These are phyloP conservation scores for Leucocoprinus birnbaumii DNA, from an alignment of 768 basidiomycete genomes.

Conservation along the genomic window DNA sequence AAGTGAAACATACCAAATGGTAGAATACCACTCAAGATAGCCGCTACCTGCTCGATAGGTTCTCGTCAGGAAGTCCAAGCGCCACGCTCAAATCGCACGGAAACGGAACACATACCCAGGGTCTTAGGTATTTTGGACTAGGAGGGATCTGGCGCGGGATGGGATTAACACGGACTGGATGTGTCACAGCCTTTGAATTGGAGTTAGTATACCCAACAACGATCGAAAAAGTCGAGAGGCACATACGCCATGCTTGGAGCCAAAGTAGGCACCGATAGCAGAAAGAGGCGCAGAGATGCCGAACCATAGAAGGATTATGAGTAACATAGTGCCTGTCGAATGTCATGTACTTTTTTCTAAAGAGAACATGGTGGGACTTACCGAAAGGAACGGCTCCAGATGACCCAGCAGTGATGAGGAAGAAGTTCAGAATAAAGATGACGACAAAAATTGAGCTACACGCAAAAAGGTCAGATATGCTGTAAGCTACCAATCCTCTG, in stretches of 20 bases:
- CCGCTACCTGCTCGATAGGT: conserved; percentile 53
- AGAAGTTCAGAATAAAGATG: conserved; percentile 89
- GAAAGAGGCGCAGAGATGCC: conserved; percentile 91
- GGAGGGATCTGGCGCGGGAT: conserved; percentile 98
- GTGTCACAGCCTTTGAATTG: conserved; percentile 52
- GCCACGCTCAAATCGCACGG: background rate
- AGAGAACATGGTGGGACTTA: conserved; percentile 22
- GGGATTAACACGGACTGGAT: conserved; percentile 87
- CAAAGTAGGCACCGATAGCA: conserved; percentile 81
- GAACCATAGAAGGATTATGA: conserved; percentile 88
- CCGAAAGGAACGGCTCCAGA: conserved; percentile 98
- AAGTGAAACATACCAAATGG: conserved; percentile 66
- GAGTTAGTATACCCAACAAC: background rate
- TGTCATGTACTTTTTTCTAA: background rate
- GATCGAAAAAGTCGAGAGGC: background rate
- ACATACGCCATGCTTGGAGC: conserved; percentile 81
- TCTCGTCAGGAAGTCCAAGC: conserved; percentile 1
- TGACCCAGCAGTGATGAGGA: conserved; percentile 80
- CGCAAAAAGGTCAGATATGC: background rate
- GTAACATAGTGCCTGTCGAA: conserved; percentile 69
- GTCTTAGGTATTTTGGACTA: conserved; percentile 76
- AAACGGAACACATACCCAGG: conserved; percentile 53
- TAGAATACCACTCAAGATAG: conserved; percentile 84
- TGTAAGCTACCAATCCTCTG: background rate
- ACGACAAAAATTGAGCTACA: conserved; percentile 75